Evolutionary conservation across 139 green algal genomes (phyloP), one percentile per base, ranked within the genome.

Genomic region (Chlorella ohadii): DNA sequence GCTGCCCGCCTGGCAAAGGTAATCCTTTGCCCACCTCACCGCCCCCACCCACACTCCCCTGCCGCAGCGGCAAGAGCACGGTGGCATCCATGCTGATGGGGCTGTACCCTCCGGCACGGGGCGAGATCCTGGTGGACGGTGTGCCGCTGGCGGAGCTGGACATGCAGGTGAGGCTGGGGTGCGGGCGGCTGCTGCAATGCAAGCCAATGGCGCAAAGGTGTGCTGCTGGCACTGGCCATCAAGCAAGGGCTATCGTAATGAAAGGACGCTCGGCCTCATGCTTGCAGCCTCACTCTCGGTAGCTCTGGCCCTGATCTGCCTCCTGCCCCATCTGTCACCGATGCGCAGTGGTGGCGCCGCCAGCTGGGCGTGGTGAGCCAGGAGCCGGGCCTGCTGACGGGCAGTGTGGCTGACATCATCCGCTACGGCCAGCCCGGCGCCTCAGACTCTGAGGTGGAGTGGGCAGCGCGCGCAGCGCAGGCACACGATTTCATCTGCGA

Each of bases 71-170:
- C 84, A 99, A 99, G 84, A 94, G 84, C 81, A 98, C 96, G 12
- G 91, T 99, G 25, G 90, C 98, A 11, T 78, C 85, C 64, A 92
- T 99, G 17, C 86, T 99, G 19, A 89, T 98, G 89, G 91, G 96
- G 56, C 98, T 98, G 84, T 99, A 99, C 76, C 91, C 97, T 84
- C 92, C 92, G 3, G 44, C 82, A 38, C 51, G 5, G 28, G 92
- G 90, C 25, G 27, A 47, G 3, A 90, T 98, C 57, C 59, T 89
- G 73, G 82, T 99, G 82, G 96, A 99, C 82, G 95, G 95, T 4
- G 34, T 86, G 4, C 91, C 98, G 80, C 72, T 99, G 41, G 70
- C 78, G 3, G 68, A 68, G 1, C 82, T 98, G 47, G 91, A 94
- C 12, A 80, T 97, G 39, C 34, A 82, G 36, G 76, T 72, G 36